Evolutionary conservation across 2,329 filamentous ascomycete species (phyloP), one percentile per base, ranked within the genome.

Genomic region (Blastomyces gilchristii): DNA sequence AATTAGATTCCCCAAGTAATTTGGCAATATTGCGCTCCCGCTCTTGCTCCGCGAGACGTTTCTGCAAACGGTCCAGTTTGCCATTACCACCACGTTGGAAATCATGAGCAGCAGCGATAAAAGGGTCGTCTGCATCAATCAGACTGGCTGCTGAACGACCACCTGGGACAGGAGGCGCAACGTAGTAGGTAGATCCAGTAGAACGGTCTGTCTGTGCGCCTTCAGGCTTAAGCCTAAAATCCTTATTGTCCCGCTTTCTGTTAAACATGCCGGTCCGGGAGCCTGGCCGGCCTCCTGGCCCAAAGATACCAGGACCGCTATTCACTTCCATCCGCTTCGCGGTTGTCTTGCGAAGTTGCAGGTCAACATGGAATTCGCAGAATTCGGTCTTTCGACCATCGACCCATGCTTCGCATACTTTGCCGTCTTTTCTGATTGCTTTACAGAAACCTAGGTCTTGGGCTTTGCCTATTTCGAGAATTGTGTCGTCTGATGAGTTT

Each of bases 331-430:
- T 87, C 45, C 92, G 83, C 0, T 82, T 80, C 12, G 84, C 80
- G 39, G 84, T 81, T 71, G 85, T 83, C 71, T 90, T 92, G 62
- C 86, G 83, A 2, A 97, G 78, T 34, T 90, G 87, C 34, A 90
- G 80, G 69, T 95, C 91, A 68, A 96, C 85, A 75, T 99, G 94
- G 69, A 88, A 99, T 67, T 96, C 91, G 77, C 94, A 99, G 72
- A 89, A 90, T 69, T 96, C 87, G 0, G 92, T 96, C 69, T 91
- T 90, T 61, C 91, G 86, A 67, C 84, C 85, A 74, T 99, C 93
- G 64, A 99, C 82, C 94, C 94, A 99, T 37, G 84, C 79, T 43
- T 83, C 85, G 74, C 94, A 99, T 57, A 83, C 78, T 63, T 89
- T 83, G 49, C 94, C 93, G 71, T 97, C 91, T 71, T 89, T 93